Evolutionary conservation across 352 stramenopile species (phyloP), one percentile per base, ranked within the genome.

Genomic region (Aphanomyces invadans): DNA sequence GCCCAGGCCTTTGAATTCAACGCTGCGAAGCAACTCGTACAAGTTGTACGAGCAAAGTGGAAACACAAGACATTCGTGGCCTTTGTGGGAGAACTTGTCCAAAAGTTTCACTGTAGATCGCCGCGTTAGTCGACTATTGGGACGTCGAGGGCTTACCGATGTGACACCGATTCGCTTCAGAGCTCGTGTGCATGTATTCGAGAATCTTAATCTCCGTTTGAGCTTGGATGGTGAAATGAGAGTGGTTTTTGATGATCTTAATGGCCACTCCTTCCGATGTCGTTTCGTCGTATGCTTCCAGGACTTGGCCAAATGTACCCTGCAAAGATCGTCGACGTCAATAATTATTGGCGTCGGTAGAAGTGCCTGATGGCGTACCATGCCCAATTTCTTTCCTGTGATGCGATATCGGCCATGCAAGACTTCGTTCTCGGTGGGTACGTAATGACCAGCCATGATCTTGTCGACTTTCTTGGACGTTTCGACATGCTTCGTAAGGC

Each of bases 211-310:
- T 98, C 78, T 99, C 97, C 10, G 89, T 98, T 81, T 97, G 92
- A 4, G 96, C 96, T 72, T 99, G 97, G 54, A 92, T 76, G 23
- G 91, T 89, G 72, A 99, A 99, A 51, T 96, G 89, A 70, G 96
- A 97, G 69, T 98, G 98, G 72, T 94, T 98, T 80, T 99, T 99
- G 59, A 99, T 98, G 65, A 99, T 98, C 79, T 99, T 99, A 71
- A 98, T 98, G 9, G 95, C 95, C n/a, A 99, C 95, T n/a, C 97
- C 73, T 45, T 80, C 65, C 2, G 89, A 75, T 1, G 82, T 96
- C 64, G 84, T 59, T 9, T 81, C 77, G 68, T 95, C 87, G 4
- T 81, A n/a, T 9, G 78, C 85, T 66, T 92, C 79, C 42, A 92
- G 75, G 9, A 95, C 87, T 67, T 90, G 79, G 23, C 87, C 87